These are phyloP conservation scores for Pyricularia sp. DNA, from an alignment of 2,329 filamentous ascomycete genomes.

Conservation along the genomic window DNA sequence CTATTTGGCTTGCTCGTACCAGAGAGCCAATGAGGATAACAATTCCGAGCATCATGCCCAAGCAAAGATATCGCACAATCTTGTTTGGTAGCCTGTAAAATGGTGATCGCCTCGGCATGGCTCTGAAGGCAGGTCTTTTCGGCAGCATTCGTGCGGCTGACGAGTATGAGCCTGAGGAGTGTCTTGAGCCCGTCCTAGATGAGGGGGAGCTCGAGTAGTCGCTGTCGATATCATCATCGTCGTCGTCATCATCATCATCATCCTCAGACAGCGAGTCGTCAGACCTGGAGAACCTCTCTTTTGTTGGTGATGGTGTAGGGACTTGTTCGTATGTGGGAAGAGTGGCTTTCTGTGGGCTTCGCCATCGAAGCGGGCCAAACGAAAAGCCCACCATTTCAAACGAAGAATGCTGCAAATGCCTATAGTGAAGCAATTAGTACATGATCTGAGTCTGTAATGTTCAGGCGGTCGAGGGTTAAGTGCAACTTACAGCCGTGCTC, in stretches of 20 bases:
- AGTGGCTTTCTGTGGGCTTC: conserved; percentile 25
- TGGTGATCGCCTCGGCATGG: conserved; percentile 18
- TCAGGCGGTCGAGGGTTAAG: background rate
- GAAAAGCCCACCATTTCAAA: conserved; percentile 35
- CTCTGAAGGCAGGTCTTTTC: conserved; percentile 19
- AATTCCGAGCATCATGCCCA: conserved; percentile 55
- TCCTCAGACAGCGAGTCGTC: conserved; percentile 31
- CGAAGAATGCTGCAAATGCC: background rate
- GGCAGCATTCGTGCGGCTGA: conserved; percentile 31
- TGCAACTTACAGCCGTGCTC: background rate
- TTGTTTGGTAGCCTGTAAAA: conserved; percentile 56
- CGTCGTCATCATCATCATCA: conserved; percentile 22
- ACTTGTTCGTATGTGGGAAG: conserved; percentile 39
- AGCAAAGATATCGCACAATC: conserved; percentile 65
- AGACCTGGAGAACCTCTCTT: conserved; percentile 40
- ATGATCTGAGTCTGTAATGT: background rate
- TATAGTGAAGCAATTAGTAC: background rate
- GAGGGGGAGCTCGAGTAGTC: conserved; percentile 26
- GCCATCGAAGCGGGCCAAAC: conserved; percentile 31
- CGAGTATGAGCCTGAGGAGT: conserved; percentile 30
- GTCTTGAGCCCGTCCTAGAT: conserved; percentile 41
- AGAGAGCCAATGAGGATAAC: conserved; percentile 66
- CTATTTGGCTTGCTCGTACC: conserved; percentile 58
- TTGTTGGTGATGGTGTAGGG: conserved; percentile 21
- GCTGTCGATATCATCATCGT: conserved; percentile 15